Evolutionary conservation across 2,329 filamentous ascomycete species (phyloP).

Genomic region (Diaporthe aspalathi): DNA sequence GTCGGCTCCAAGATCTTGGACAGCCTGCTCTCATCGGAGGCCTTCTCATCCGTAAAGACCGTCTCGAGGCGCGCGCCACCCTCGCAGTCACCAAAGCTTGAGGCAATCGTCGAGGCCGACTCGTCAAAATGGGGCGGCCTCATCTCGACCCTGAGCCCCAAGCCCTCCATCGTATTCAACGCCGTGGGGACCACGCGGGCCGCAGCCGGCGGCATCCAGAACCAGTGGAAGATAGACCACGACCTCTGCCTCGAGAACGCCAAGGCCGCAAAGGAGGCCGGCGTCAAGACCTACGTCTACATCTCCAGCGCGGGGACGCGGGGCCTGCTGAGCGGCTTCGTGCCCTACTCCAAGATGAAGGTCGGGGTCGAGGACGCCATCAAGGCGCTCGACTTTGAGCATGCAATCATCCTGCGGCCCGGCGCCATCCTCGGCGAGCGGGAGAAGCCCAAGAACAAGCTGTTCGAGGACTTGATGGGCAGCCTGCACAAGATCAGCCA

Average conservation of each 20-base stretch:
- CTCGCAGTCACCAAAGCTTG: constrained; percentile 68
- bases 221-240: constrained; percentile 89
- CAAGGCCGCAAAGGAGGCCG: constrained; percentile 77
- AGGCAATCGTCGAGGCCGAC: constrained; percentile 75
- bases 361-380: constrained; percentile 85
- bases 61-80: constrained; percentile 75
- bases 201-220: constrained; percentile 78
- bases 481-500: constrained; percentile 65
- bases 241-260: constrained; percentile 87
- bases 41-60: constrained; percentile 65
- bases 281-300: constrained; percentile 80
- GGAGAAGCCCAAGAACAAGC: constrained; percentile 66
- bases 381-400: constrained; percentile 77
- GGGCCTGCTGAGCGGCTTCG: constrained; percentile 52
- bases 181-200: constrained; percentile 83
- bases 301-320: constrained; percentile 70
- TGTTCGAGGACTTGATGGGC: constrained; percentile 66
- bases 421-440: constrained; percentile 81
- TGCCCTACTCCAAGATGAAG: constrained; percentile 79
- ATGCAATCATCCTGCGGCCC: constrained; percentile 79
- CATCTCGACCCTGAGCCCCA: constrained; percentile 65
- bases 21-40: constrained; percentile 66
- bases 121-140: constrained; percentile 74
- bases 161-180: constrained; percentile 77
- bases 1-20: constrained; percentile 80